Base-by-base conservation (phyloP, 345 rosid genomes). In the Geranium rotundifolium region DNA sequence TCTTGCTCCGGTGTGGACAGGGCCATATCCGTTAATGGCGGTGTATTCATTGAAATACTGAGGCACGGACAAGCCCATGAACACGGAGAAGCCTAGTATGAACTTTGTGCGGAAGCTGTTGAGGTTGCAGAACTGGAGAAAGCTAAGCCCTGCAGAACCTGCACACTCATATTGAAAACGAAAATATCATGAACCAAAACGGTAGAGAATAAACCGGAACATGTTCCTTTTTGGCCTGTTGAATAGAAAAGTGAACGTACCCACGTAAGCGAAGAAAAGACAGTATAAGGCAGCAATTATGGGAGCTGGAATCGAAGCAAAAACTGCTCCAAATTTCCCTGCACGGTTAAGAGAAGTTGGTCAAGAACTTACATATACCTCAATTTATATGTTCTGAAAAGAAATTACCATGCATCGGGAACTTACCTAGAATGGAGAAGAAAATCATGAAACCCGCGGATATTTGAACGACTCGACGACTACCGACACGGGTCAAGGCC, bases 381-480 rank as follows among this genome's bases (percentile, higher is more conserved):
- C 18, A 54, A 41, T 54, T 56, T 5, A 37, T 34, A 13, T 18
- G 56, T 19, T 60, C 19, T 52, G 13, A 56, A 58, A 29, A 31
- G 7, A 14, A 31, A 65, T 27, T 14, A 7, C 10, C 41, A 34
- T n/a, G 1, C 39, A 12, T 18, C 20, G 14, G 14, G 31, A 17
- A 63, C 77, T 58, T 69, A 86, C 99, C 99, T 54, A 93, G 90
- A 78, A 93, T 71, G 13, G 97, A 90, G 79, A 93, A 93, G 80
- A 93, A 93, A 72, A 93, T 80, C 99, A 93, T 93, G 81, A 93
- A 93, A 61, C 96, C 99, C 66, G 97, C 99, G 15, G 99, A 76
- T 73, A 93, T 93, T 80, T 93, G 95, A 55, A 93, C 97, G 66
- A 93, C 97, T 74, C 96, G 86, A 55, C 97, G 73, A 74, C 96